Evolutionary conservation across 768 basidiomycete genomes (phyloP).

Genomic region (Lactarius indigo): DNA sequence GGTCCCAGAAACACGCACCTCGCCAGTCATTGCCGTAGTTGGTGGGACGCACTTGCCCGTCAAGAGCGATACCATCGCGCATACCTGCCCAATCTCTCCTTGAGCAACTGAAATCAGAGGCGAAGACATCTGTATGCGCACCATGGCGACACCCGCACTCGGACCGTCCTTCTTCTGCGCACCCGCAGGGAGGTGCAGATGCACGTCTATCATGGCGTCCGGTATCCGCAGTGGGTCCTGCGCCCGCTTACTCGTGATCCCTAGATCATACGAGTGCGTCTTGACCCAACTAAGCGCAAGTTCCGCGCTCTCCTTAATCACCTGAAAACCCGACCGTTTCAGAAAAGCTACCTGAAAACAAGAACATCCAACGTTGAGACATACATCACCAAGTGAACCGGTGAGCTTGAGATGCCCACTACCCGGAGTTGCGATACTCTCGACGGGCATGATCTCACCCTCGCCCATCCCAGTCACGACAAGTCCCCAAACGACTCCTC

Average conservation of each 20-base stretch:
- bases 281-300: constrained; percentile 93
- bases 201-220: constrained; percentile 66
- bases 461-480: constrained; percentile 89
- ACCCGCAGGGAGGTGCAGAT: constrained; percentile 85
- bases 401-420: constrained; percentile 71
- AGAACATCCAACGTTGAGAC: constrained; percentile 19
- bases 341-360: too few relatives aligned
- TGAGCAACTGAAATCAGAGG: constrained; percentile 2
- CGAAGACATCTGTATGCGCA: constrained; percentile 33
- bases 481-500: constrained; percentile 80
- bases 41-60: constrained; percentile 71
- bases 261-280: constrained; percentile 74
- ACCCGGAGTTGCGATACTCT: constrained; percentile 78
- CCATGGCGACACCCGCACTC: constrained; percentile 87
- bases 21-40: constrained; percentile 86
- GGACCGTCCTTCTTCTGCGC: constrained; percentile 94
- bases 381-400: constrained; percentile 76
- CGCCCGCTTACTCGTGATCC: constrained; percentile 64
- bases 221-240: constrained; percentile 76
- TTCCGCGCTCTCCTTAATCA: constrained; percentile 92
- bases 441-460: constrained; percentile 81
- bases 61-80: constrained; percentile 83
- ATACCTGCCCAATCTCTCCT: constrained; percentile 43
- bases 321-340: constrained; percentile 37
- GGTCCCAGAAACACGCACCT: constrained; percentile 54